Evolutionary conservation across 1,284 basidiomycete species (phyloP).

Genomic region (Ganoderma boninense): DNA sequence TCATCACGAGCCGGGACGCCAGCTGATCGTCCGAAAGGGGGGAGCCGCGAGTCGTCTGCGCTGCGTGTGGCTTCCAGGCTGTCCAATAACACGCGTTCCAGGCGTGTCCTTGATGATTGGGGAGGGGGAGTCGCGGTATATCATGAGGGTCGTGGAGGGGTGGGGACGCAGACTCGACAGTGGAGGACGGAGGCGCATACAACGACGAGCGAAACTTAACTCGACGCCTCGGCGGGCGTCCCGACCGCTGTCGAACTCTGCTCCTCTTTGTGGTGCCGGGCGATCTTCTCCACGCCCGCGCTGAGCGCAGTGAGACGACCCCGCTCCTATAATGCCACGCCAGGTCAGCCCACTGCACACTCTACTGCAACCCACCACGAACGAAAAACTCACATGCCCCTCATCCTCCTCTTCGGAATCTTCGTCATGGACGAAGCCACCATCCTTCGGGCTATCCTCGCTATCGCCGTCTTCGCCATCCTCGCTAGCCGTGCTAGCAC

Average conservation of each 20-base stretch:
- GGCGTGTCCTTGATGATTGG: slow-evolving; percentile 14
- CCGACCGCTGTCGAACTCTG: slow-evolving; percentile 3
- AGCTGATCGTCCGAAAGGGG: slow-evolving; percentile 16
- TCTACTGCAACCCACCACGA: not conserved
- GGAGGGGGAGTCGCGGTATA: slow-evolving; percentile 10
- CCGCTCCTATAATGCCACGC: slow-evolving; percentile 20
- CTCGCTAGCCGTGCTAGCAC: slow-evolving; percentile 23
- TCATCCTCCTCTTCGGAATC: slow-evolving; percentile 32
- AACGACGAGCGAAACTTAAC: slow-evolving; percentile 8
- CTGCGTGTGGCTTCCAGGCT: slow-evolving; percentile 14
- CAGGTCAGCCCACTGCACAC: slow-evolving; percentile 9
- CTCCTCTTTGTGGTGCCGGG: slow-evolving; percentile 53
- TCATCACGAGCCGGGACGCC: slow-evolving; percentile 20
- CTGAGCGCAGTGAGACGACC: slow-evolving; percentile 53
- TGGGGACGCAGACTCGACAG: not conserved
- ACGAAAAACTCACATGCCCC: slow-evolving; percentile 18
- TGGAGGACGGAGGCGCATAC: slow-evolving; percentile 12
- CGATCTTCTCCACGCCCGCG: slow-evolving; percentile 78
- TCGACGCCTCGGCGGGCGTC: slow-evolving; percentile 20
- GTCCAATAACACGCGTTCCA: slow-evolving; percentile 22
- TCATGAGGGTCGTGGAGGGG: slow-evolving; percentile 17
- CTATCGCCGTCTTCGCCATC: slow-evolving; percentile 30
- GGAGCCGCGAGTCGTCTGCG: slow-evolving; percentile 19
- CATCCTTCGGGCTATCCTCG: slow-evolving; percentile 28
- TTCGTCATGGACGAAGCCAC: slow-evolving; percentile 19